phyloP scores from a whole-genome alignment of 2,329 filamentous ascomycete genomes.

The Fonsecaea monophora region DNA sequence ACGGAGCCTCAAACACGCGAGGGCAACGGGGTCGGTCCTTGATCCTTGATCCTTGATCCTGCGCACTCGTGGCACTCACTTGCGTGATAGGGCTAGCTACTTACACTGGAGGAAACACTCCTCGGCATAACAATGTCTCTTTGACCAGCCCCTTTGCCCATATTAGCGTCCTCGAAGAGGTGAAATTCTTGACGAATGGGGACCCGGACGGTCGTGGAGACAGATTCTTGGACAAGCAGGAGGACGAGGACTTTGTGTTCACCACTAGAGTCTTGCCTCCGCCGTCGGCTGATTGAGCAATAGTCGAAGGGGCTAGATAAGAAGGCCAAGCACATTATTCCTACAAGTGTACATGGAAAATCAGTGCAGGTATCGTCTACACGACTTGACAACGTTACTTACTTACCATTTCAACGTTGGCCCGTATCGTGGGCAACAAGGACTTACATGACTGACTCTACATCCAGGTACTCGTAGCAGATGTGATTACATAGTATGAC shows the following conservation, averaged over 20 bases:
- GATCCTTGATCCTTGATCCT: background rate
- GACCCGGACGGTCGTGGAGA: background rate
- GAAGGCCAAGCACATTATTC: background rate
- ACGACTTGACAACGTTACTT: background rate
- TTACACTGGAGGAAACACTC: too few species aligned
- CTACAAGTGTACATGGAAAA: background rate
- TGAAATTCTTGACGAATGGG: background rate
- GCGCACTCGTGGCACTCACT: background rate
- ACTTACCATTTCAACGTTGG: background rate
- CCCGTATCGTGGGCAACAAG: too few species aligned
- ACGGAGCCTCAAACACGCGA: slow-evolving; percentile 1
- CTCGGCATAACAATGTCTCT: background rate
- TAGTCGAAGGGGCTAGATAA: background rate
- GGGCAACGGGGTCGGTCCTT: background rate
- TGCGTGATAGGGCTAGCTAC: background rate
- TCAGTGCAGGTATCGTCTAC: background rate
- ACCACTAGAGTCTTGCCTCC: background rate
- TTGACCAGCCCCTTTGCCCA: background rate
- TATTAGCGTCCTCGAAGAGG: background rate
- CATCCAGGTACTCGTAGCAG: too few species aligned
- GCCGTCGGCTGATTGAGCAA: background rate
- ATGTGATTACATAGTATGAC: background rate
- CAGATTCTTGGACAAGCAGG: too few species aligned
- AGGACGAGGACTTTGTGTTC: background rate
- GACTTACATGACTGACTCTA: too few species aligned